A percentile compares a stretch with the other conserved stretches of the same genome.
Conservation (phyloP, 1,284 basidiomycete genomes). For the Porphyrellus sp. region DNA sequence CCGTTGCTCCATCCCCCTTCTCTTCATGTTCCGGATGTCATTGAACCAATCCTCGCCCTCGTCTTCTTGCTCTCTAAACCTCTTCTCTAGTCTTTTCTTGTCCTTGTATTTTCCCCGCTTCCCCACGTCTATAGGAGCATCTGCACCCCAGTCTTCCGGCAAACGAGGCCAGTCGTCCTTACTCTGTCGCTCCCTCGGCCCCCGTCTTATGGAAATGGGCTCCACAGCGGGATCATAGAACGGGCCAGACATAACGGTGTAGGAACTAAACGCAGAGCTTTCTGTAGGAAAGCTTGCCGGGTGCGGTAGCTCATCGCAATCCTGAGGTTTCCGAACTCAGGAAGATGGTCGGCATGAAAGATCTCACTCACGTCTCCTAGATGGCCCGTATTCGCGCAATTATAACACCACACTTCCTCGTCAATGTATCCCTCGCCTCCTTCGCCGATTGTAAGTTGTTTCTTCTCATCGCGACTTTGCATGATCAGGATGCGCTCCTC, state of each 20-base stretch:
- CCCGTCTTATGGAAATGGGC: conserved; percentile 12
- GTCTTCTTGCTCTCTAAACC: conserved; percentile 45
- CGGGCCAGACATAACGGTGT: conserved; percentile 70
- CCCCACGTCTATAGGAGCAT: conserved; percentile 59
- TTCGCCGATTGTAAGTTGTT: conserved; percentile 50
- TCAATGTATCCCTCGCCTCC: conserved; percentile 78
- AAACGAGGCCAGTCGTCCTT: conserved; percentile 20
- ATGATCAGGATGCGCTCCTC: conserved; percentile 53
- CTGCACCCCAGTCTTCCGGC: conserved; percentile 43
- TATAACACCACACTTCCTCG: conserved; percentile 82
- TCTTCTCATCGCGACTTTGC: conserved; percentile 48
- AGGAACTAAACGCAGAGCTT: conserved; percentile 72
- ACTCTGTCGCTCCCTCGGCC: conserved; percentile 14
- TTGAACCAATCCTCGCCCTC: conserved; percentile 66
- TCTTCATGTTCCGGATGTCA: conserved; percentile 27
- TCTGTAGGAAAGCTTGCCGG: conserved; percentile 51
- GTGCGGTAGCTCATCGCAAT: conserved; percentile 61
- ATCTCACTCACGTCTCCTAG: conserved; percentile 75
- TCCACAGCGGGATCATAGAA: conserved; percentile 52
- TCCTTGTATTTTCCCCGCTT: conserved; percentile 59
- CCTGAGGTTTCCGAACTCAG: conserved; percentile 42
- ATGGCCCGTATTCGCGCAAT: conserved; percentile 78
- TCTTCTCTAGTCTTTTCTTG: conserved; percentile 51
- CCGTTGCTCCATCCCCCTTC: conserved; percentile 21
- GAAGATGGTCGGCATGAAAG: neutral